Conservation (phyloP, 257 asterid genomes). For the Solanum clarkiae region DNA sequence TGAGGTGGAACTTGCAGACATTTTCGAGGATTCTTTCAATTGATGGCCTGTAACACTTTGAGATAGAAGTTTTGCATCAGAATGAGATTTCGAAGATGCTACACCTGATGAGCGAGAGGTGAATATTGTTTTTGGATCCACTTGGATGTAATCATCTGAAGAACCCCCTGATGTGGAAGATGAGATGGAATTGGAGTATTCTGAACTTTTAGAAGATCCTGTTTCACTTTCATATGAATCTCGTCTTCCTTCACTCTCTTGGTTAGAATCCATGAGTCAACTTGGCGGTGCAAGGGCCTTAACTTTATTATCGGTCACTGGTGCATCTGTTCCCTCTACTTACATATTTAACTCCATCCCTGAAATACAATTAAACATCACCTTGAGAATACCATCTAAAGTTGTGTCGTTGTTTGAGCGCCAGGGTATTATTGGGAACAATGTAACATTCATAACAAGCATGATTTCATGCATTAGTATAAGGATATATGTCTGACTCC, state of each 20-base stretch:
- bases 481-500: not conserved
- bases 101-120: conserved; percentile 3
- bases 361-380: not conserved
- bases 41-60: conserved; percentile 8
- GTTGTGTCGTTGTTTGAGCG: not conserved
- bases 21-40: not conserved
- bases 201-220: conserved; percentile 7
- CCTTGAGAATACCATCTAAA: not conserved
- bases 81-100: conserved; percentile 1
- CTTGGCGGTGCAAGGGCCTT: conserved; percentile 4
- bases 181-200: conserved; percentile 19
- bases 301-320: not conserved
- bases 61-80: not conserved
- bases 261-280: conserved; percentile 6
- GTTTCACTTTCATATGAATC: conserved; percentile 3
- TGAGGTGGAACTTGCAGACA: not conserved
- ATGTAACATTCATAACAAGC: not conserved
- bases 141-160: conserved; percentile 14
- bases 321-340: conserved; percentile 7
- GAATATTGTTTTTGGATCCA: conserved; percentile 10
- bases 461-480: not conserved
- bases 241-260: conserved; percentile 8
- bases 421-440: not conserved
- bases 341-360: conserved; percentile 26
- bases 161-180: conserved; percentile 24